Percentiles rank a stretch among this genome's conserved stretches.
phyloP scores from a whole-genome alignment of 805 yeast species.

The Candida sphagnicola region DNA sequence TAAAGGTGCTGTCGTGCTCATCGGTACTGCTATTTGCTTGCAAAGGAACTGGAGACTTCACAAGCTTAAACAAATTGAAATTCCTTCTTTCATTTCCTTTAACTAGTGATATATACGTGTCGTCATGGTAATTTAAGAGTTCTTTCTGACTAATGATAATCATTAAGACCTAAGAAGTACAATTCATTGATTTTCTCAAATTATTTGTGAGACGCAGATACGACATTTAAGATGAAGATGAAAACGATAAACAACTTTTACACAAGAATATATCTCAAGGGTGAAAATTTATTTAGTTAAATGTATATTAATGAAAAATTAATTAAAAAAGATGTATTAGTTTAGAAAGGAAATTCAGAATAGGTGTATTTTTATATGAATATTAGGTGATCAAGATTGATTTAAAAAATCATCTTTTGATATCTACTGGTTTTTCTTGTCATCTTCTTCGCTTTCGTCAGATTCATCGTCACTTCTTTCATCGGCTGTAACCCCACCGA shows the following conservation, averaged over 20 bases:
- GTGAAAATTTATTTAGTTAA: not conserved
- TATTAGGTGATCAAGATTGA: too few species aligned
- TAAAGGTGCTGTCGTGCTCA: not conserved
- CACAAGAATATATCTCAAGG: too few species aligned
- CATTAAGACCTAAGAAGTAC: too few species aligned
- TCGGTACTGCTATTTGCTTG: not conserved
- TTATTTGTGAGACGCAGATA: too few species aligned
- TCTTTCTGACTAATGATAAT: not conserved
- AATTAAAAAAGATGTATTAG: not conserved
- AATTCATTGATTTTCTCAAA: too few species aligned
- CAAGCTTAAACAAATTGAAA: not conserved
- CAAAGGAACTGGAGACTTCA: not conserved
- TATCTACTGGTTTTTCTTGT: slow-evolving; percentile 13
- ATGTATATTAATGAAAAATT: too few species aligned
- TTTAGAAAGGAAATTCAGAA: not conserved
- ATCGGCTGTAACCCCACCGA: slow-evolving; percentile 58
- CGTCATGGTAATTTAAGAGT: slow-evolving; percentile 1
- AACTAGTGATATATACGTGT: not conserved
- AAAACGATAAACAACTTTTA: too few species aligned
- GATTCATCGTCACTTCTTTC: slow-evolving; percentile 87
- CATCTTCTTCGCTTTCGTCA: slow-evolving; percentile 34
- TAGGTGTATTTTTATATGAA: not conserved
- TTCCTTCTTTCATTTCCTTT: not conserved
- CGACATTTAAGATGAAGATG: too few species aligned
- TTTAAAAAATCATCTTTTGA: too few species aligned